Base-by-base conservation (phyloP, 805 yeast species). In the Ogataea paraovalis region DNA sequence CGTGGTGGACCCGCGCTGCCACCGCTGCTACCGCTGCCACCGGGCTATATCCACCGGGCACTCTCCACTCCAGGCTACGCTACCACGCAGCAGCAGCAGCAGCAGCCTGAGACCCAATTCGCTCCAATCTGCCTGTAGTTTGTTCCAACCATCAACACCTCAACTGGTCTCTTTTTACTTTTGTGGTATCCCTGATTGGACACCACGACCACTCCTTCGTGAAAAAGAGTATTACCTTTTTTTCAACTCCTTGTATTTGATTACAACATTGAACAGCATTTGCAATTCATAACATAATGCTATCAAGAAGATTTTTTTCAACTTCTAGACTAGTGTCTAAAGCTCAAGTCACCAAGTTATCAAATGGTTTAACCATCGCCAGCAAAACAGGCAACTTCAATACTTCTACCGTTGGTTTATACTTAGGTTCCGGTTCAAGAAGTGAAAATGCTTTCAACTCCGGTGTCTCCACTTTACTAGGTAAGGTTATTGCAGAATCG, bases 381-480 rank as follows among this genome's bases (percentile, higher is more conserved):
- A 74, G 88, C 43, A 87, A 83, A 68, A 58, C 76, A 56, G 76
- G 81, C 69, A 76, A 84, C 38, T 78, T 80, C 49, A 65, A 73
- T 48, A 63, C 83, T 34, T 73, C 87, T 42, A 74, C 88, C 33
- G 74, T 84, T 56, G 92, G 94, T 68, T 68, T 84, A 49, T 86
- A 76, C 66, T 72, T 75, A 64, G 85, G 84, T 56, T 86, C 90
- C 44, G 96, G 96, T 66, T 81, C 92, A 43, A 74, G 90, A 66
- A 68, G 85, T 45, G 96, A 87, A 69, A 85, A 83, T 69, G 75
- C 87, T 39, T 85, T 81, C 79, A 84, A 82, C 73, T 86, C 87
- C 58, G 96, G 96, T 79, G 80, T 83, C 45, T 79, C 92, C 46
- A 78, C 84, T 53, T 70, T 87, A 57, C 73, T 81, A 55, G 71